These are phyloP conservation scores for Astrothelium subdiscretum DNA, from an alignment of 495 filamentous ascomycete genomes.

Conservation along the genomic window DNA sequence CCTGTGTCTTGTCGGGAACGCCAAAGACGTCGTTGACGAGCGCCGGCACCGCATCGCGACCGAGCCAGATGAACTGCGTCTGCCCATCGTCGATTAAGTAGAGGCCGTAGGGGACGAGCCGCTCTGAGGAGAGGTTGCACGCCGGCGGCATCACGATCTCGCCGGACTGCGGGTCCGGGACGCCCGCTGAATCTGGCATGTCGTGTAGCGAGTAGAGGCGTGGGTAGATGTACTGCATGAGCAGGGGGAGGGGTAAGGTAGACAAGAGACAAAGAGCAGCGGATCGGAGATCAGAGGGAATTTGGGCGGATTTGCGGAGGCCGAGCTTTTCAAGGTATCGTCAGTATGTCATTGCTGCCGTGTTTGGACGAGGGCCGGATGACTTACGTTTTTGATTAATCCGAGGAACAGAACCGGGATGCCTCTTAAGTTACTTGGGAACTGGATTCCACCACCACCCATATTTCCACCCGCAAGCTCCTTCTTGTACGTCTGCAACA, in stretches of 20 bases:
- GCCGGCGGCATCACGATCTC: constrained; percentile 79
- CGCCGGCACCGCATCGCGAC: constrained; percentile 82
- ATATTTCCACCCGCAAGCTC: constrained; percentile 93
- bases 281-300: constrained; percentile 88
- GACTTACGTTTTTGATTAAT: constrained; percentile 78
- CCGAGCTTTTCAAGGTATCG: constrained; percentile 50
- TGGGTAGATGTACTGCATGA: constrained; percentile 97
- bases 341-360: constrained; percentile 15
- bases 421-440: constrained; percentile 81
- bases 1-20: constrained; percentile 58
- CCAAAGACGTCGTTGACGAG: constrained; percentile 86
- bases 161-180: constrained; percentile 72
- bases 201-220: constrained; percentile 89
- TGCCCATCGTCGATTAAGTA: constrained; percentile 97
- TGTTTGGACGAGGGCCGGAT: not conserved
- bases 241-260: constrained; percentile 77
- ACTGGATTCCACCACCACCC: constrained; percentile 82
- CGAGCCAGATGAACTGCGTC: constrained; percentile 96
- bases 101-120: constrained; percentile 82
- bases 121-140: constrained; percentile 76
- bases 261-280: constrained; percentile 87
- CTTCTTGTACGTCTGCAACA: constrained; percentile 90
- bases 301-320: constrained; percentile 88
- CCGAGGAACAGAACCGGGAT: constrained; percentile 85
- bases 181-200: constrained; percentile 89